These are phyloP conservation scores for Camelina hispida DNA, from an alignment of 345 rosid genomes.

Conservation along the genomic window DNA sequence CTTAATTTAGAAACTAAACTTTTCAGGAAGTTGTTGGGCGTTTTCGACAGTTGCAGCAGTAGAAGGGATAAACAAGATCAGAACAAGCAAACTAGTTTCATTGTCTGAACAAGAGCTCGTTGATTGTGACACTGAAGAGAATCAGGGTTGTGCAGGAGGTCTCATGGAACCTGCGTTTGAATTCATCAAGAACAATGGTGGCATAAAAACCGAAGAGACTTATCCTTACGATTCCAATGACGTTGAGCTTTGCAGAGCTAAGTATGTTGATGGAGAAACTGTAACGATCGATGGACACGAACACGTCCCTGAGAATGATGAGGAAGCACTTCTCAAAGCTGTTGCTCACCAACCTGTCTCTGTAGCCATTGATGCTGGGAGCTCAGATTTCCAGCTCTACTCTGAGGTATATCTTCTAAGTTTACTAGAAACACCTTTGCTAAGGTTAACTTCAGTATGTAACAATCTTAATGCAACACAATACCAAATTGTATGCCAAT, in stretches of 20 bases:
- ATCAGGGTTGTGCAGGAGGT: conserved; percentile 79
- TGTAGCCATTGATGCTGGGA: conserved; percentile 77
- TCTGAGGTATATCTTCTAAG: conserved; percentile 56
- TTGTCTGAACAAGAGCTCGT: conserved; percentile 76
- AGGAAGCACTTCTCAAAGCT: conserved; percentile 66
- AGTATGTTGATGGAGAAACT: conserved; percentile 41
- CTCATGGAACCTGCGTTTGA: conserved; percentile 77
- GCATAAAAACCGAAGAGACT: conserved; percentile 57
- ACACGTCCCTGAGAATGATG: conserved; percentile 64
- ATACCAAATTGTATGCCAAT: neutral
- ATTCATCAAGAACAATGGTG: conserved; percentile 62
- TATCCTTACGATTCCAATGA: conserved; percentile 63
- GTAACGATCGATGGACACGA: conserved; percentile 74
- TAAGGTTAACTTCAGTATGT: neutral
- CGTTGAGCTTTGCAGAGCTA: conserved; percentile 49
- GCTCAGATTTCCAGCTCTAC: conserved; percentile 81
- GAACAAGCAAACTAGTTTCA: conserved; percentile 57
- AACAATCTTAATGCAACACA: neutral
- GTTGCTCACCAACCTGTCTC: conserved; percentile 71
- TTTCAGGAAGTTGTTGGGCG: conserved; percentile 83
- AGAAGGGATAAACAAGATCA: conserved; percentile 72
- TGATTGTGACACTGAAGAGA: conserved; percentile 69
- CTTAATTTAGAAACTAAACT: neutral
- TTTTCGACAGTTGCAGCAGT: conserved; percentile 76
- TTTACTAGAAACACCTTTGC: neutral